A percentile compares a stretch with the other conserved stretches of the same genome.
Conservation (phyloP, 495 filamentous ascomycete genomes). For the Darksidea phi region DNA sequence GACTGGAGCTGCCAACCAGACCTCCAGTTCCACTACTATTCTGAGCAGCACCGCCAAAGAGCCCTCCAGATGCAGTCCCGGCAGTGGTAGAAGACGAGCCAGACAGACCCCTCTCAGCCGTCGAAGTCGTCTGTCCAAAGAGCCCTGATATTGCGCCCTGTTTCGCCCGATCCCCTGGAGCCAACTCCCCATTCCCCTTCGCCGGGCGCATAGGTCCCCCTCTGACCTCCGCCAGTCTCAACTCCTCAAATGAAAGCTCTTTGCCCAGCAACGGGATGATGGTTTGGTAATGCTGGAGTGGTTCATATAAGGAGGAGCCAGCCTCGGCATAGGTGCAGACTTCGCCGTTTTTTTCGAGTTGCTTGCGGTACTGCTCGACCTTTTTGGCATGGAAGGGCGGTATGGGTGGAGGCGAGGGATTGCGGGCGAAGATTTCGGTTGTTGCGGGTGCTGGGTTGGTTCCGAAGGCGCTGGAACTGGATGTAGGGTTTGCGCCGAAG, state of each 20-base stretch:
- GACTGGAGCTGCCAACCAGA: background rate
- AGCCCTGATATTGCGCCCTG: background rate
- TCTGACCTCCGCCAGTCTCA: background rate
- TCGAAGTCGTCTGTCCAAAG: background rate
- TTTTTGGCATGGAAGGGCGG: background rate
- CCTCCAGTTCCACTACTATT: background rate
- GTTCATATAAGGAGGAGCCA: background rate
- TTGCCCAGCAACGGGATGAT: background rate
- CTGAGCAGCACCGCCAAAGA: background rate
- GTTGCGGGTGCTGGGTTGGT: background rate
- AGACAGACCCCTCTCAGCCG: background rate
- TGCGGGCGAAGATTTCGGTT: background rate
- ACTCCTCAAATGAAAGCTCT: conserved; percentile 11
- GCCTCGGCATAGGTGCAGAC: background rate
- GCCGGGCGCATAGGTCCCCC: background rate
- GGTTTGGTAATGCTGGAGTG: conserved; percentile 2
- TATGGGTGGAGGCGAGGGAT: too few relatives aligned
- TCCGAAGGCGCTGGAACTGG: too few relatives aligned
- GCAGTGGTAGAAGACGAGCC: background rate
- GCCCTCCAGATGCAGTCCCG: background rate
- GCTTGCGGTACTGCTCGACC: background rate
- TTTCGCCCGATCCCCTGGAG: background rate
- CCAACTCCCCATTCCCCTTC: background rate
- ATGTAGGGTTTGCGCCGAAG: background rate
- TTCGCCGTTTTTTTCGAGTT: background rate